These are phyloP conservation scores for Forsythia viridissima DNA, from an alignment of 257 asterid genomes.

Conservation along the genomic window DNA sequence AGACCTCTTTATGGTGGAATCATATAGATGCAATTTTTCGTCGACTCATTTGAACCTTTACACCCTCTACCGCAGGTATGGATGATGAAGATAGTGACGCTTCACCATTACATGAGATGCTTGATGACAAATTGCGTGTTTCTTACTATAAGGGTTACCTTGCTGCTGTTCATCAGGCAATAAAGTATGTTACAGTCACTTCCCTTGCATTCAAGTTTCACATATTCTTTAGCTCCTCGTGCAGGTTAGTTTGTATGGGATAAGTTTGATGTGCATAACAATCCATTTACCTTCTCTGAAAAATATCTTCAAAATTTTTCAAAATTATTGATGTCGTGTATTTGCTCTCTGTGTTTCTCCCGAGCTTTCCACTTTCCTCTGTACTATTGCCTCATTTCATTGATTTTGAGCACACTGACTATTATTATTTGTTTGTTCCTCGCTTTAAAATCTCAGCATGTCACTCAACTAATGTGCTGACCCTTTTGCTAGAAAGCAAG, in stretches of 20 bases:
- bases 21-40: neutral
- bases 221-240: neutral
- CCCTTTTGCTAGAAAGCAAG: too few species aligned
- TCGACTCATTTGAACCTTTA: neutral
- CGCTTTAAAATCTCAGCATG: too few species aligned
- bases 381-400: neutral
- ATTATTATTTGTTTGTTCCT: too few species aligned
- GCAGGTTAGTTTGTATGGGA: neutral
- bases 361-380: neutral
- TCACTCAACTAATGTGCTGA: too few species aligned
- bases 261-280: neutral
- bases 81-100: slow-evolving; percentile 45
- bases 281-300: neutral
- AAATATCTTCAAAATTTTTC: neutral
- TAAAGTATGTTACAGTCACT: slow-evolving; percentile 31
- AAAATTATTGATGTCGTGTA: too few species aligned
- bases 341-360: neutral
- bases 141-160: slow-evolving; percentile 52
- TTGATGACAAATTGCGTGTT: slow-evolving; percentile 49
- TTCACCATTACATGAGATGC: slow-evolving; percentile 39
- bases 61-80: slow-evolving; percentile 37
- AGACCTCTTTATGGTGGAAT: neutral
- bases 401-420: too few species aligned
- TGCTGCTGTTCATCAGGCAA: slow-evolving; percentile 56
- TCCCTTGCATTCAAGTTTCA: neutral